These are phyloP conservation scores for Acanthamoeba triangularis DNA, from an alignment of 208 protist genomes.

Conservation along the genomic window DNA sequence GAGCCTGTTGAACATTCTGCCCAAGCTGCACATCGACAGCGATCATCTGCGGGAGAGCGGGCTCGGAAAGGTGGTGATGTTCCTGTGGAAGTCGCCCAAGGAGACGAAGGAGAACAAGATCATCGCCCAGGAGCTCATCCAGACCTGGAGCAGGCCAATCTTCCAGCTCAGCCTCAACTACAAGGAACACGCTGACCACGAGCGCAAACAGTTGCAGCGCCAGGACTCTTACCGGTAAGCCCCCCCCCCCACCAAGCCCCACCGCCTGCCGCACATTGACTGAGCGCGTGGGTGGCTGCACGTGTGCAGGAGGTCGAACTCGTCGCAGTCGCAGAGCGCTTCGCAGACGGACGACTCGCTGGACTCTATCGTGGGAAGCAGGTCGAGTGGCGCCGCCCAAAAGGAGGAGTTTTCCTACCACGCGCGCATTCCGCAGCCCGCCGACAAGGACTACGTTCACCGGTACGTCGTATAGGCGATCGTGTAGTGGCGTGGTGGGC, in stretches of 20 bases:
- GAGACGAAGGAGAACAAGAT: slow-evolving; percentile 76
- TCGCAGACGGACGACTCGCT: slow-evolving; percentile 50
- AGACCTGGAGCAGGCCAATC: slow-evolving; percentile 65
- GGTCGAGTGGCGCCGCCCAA: background rate
- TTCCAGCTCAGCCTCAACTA: slow-evolving; percentile 68
- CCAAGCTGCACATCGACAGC: slow-evolving; percentile 32
- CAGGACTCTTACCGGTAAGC: slow-evolving; percentile 3
- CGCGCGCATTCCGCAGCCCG: slow-evolving; percentile 64
- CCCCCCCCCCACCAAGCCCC: background rate
- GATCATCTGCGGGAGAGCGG: slow-evolving; percentile 62
- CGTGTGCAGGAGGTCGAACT: background rate
- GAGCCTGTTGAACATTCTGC: slow-evolving; percentile 5
- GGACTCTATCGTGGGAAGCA: background rate
- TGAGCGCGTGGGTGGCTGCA: no score
- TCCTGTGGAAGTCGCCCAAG: slow-evolving; percentile 62
- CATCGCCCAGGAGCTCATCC: slow-evolving; percentile 64
- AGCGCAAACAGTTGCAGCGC: slow-evolving; percentile 14
- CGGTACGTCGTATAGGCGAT: background rate
- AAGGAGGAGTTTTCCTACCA: slow-evolving; percentile 74
- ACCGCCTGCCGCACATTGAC: background rate
- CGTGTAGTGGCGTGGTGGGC: background rate
- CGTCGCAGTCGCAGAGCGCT: slow-evolving; percentile 8
- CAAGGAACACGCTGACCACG: slow-evolving; percentile 38
- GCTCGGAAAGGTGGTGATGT: slow-evolving; percentile 51
- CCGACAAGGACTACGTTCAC: slow-evolving; percentile 56